Conservation (phyloP, 2,329 filamentous ascomycete genomes). For the Curvularia spicifera region DNA sequence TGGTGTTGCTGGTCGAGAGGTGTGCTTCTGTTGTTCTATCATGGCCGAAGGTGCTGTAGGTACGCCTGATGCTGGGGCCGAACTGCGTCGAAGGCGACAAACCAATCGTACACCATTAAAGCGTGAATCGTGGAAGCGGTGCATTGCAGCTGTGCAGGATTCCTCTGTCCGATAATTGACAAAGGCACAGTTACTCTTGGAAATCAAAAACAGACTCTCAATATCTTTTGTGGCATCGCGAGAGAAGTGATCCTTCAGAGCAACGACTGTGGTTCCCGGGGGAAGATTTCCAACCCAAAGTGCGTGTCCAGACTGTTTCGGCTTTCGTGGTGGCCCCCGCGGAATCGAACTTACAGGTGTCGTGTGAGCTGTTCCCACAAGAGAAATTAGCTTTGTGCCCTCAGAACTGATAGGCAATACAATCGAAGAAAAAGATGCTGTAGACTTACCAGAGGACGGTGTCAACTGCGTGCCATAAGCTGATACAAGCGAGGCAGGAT, state of each 20-base stretch:
- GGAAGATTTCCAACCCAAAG: conserved; percentile 97
- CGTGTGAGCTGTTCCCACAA: conserved; percentile 31
- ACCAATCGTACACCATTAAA: conserved; percentile 87
- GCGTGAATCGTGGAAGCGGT: conserved; percentile 85
- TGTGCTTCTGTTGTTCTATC: conserved; percentile 34
- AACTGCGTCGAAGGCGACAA: conserved; percentile 74
- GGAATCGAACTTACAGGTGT: conserved; percentile 51
- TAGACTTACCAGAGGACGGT: conserved; percentile 31
- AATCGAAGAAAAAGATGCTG: neutral
- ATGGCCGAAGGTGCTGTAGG: conserved; percentile 63
- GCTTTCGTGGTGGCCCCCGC: conserved; percentile 70
- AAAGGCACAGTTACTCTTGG: conserved; percentile 96
- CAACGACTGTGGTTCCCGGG: conserved; percentile 79
- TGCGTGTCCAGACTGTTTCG: conserved; percentile 78
- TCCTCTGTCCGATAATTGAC: conserved; percentile 89
- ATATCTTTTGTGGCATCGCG: conserved; percentile 75
- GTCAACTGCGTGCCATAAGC: conserved; percentile 26
- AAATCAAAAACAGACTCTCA: conserved; percentile 90
- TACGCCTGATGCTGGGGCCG: conserved; percentile 54
- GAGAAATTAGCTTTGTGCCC: conserved; percentile 5
- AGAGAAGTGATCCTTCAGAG: conserved; percentile 89
- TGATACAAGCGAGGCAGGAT: conserved; percentile 23
- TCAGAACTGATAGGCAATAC: neutral
- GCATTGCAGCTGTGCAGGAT: conserved; percentile 77
- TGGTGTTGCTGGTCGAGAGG: conserved; percentile 38